These are phyloP conservation scores for Termitomyces sp. DNA, from an alignment of 768 basidiomycete species.

Conservation along the genomic window DNA sequence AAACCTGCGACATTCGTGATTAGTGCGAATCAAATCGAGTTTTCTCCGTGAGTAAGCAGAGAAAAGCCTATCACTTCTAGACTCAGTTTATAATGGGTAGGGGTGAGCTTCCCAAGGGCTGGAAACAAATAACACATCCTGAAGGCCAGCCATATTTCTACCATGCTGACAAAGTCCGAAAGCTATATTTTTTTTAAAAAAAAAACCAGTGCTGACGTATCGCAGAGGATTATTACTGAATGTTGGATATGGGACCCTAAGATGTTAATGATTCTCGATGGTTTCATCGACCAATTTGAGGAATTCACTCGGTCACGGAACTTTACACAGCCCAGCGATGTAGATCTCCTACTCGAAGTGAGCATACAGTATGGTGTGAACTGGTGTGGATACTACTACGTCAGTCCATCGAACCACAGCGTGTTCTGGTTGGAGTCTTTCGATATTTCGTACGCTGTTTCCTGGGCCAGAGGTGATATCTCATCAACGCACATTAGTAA, in stretches of 20 bases:
- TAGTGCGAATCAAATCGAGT: neutral
- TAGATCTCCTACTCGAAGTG: conserved; percentile 1
- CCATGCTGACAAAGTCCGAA: neutral
- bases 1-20: neutral
- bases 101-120: conserved; percentile 2
- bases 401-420: neutral
- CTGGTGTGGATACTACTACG: conserved; percentile 4
- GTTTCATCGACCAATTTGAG: conserved; percentile 1
- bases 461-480: neutral
- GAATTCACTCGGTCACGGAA: neutral
- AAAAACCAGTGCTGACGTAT: neutral
- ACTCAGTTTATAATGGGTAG: neutral
- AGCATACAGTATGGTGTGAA: neutral
- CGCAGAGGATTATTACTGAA: conserved; percentile 4
- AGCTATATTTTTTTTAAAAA: neutral
- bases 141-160: conserved; percentile 7
- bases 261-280: neutral
- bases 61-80: neutral
- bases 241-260: neutral
- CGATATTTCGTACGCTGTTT: neutral
- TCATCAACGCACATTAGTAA: neutral
- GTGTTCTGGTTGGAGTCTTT: conserved; percentile 4
- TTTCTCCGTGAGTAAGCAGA: neutral
- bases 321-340: neutral
- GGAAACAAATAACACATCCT: conserved; percentile 6